Percentiles rank a stretch among this genome's conserved stretches.
Evolutionary conservation across 768 basidiomycete genomes (phyloP).

Genomic region (Leucosporidium creatinivorum): DNA sequence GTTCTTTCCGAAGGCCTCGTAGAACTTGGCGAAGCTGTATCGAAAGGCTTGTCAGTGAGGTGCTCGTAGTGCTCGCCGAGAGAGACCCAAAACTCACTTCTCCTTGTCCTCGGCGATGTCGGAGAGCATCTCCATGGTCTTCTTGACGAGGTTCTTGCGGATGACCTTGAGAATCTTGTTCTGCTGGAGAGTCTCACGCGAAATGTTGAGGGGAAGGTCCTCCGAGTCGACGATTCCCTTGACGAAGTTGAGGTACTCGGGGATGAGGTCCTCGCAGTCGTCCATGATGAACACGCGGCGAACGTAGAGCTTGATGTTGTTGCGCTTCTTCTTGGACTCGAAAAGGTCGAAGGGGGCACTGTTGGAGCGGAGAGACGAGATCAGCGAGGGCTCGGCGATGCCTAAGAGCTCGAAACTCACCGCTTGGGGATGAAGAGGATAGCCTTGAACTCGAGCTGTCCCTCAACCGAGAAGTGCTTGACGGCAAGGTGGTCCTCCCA

Average conservation of each 20-base stretch:
- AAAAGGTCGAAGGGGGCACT: constrained; percentile 99
- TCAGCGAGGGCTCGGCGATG: background rate
- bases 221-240: constrained; percentile 99
- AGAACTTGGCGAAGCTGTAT: constrained; percentile 76
- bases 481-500: constrained; percentile 99
- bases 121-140: constrained; percentile 83
- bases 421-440: constrained; percentile 96
- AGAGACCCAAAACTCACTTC: constrained; percentile 47
- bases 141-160: constrained; percentile 98
- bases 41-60: background rate
- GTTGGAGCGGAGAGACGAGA: background rate
- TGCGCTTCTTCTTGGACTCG: constrained; percentile 99
- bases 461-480: constrained; percentile 99
- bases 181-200: constrained; percentile 98
- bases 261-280: constrained; percentile 98
- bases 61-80: background rate
- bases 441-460: constrained; percentile 99
- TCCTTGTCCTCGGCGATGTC: constrained; percentile 99
- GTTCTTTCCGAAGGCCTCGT: constrained; percentile 94
- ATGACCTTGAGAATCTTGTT: constrained; percentile 99
- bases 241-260: constrained; percentile 99
- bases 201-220: constrained; percentile 99
- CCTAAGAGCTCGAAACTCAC: constrained; percentile 46
- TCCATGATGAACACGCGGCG: constrained; percentile 99
- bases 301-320: constrained; percentile 99